These are phyloP conservation scores for Sporodiniella umbellata DNA, from an alignment of 371 early-diverging fungal genomes.

Conservation along the genomic window DNA sequence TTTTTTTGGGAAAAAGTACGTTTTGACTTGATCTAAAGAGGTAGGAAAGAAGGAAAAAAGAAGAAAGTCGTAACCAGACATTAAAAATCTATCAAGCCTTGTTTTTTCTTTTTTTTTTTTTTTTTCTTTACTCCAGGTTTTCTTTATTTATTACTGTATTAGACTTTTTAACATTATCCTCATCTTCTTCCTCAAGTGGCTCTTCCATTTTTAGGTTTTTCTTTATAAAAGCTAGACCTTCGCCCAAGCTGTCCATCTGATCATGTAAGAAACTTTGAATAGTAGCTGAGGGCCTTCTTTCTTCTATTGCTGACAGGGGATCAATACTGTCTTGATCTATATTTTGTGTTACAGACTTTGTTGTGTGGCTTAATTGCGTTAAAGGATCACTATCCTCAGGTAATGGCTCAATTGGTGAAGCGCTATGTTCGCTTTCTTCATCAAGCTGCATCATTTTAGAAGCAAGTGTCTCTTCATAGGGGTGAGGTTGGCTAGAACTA, in stretches of 20 bases:
- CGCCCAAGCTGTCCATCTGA: constrained; percentile 40
- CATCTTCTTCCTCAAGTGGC: neutral
- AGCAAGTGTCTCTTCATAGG: constrained; percentile 8
- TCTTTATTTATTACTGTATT: constrained; percentile 6
- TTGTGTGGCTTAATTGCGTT: no score
- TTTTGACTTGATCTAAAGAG: constrained; percentile 5
- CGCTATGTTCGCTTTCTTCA: no score
- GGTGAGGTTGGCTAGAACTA: neutral
- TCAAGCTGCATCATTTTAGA: no score
- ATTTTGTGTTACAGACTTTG: no score
- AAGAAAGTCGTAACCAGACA: constrained; percentile 1
- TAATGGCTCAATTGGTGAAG: no score
- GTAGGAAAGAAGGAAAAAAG: neutral
- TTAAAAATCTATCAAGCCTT: no score
- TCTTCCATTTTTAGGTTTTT: constrained; percentile 45
- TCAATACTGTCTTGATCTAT: no score
- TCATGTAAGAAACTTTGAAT: constrained; percentile 27
- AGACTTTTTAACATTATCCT: neutral
- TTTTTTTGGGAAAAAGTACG: constrained; percentile 8
- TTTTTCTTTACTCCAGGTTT: constrained; percentile 1
- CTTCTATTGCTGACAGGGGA: neutral
- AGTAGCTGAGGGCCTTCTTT: constrained; percentile 13
- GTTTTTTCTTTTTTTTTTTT: neutral
- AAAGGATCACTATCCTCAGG: no score
- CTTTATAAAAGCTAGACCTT: constrained; percentile 40